These are phyloP conservation scores for Coemansia sp. DNA, from an alignment of 192 early-diverging fungal genomes.

Conservation along the genomic window DNA sequence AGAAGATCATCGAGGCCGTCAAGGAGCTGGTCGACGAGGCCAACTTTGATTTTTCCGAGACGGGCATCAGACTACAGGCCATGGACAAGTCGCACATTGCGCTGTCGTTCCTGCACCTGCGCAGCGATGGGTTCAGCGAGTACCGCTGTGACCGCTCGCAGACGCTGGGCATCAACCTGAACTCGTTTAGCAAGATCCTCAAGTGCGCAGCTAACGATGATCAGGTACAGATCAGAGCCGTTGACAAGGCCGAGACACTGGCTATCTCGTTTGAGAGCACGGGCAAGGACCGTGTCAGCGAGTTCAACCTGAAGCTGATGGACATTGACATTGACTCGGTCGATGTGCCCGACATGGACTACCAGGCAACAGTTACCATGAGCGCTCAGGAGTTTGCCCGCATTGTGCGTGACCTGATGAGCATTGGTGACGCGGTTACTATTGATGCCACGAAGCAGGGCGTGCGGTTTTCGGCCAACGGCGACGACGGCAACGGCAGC, in stretches of 20 bases:
- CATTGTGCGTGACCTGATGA: constrained; percentile 83
- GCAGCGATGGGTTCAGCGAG: constrained; percentile 78
- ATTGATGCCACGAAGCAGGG: constrained; percentile 94
- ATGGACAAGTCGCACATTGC: constrained; percentile 99
- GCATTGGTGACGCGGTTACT: constrained; percentile 84
- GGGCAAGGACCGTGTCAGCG: constrained; percentile 70
- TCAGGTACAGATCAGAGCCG: constrained; percentile 86
- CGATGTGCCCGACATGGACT: constrained; percentile 91
- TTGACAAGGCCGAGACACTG: constrained; percentile 82
- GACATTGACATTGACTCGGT: constrained; percentile 96
- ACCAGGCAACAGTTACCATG: constrained; percentile 89
- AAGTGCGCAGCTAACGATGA: constrained; percentile 93
- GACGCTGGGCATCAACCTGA: constrained; percentile 87
- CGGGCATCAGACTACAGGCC: constrained; percentile 93
- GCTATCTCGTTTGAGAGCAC: constrained; percentile 73
- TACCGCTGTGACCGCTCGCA: constrained; percentile 90
- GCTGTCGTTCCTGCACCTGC: constrained; percentile 81
- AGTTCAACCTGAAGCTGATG: constrained; percentile 98
- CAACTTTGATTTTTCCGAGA: constrained; percentile 97
- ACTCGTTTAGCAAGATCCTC: constrained; percentile 85
- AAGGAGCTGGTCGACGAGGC: constrained; percentile 96
- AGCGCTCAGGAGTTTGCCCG: constrained; percentile 86
- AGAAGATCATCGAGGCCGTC: constrained; percentile 93
- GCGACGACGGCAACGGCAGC: constrained; percentile 86
- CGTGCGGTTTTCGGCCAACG: constrained; percentile 82